Percentiles rank a stretch among this genome's conserved stretches.
These are phyloP conservation scores for Saxophila tyrrhenica DNA, from an alignment of 495 filamentous ascomycete species.

Conservation along the genomic window DNA sequence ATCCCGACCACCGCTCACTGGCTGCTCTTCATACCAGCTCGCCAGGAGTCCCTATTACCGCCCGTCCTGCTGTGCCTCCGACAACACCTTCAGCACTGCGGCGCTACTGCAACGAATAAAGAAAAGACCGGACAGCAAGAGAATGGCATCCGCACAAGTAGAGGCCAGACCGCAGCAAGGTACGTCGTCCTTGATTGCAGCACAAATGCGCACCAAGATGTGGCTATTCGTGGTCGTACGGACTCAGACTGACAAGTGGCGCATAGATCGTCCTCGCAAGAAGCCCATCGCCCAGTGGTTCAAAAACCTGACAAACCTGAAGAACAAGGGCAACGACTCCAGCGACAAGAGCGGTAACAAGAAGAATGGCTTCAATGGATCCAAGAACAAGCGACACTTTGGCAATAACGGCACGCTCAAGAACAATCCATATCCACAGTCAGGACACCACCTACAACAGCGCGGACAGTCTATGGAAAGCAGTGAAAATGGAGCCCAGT, in stretches of 20 bases:
- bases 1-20: background rate
- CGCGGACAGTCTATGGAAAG: constrained; percentile 28
- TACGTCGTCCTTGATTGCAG: background rate
- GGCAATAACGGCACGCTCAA: constrained; percentile 41
- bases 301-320: constrained; percentile 84
- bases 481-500: constrained; percentile 45
- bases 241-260: background rate
- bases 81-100: no score
- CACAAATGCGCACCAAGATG: background rate
- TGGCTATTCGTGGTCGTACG: background rate
- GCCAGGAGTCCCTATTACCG: background rate
- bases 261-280: constrained; percentile 50
- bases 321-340: constrained; percentile 29
- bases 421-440: constrained; percentile 78
- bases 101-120: background rate
- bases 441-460: constrained; percentile 38
- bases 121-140: background rate
- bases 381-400: constrained; percentile 44
- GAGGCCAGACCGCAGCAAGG: background rate
- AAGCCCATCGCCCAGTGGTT: constrained; percentile 87
- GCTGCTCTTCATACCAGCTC: background rate
- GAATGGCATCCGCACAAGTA: background rate
- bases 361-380: constrained; percentile 20
- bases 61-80: no score
- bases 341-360: constrained; percentile 18